Evolutionary conservation across 352 stramenopile species (phyloP).

Genomic region (Phytophthora idaei): DNA sequence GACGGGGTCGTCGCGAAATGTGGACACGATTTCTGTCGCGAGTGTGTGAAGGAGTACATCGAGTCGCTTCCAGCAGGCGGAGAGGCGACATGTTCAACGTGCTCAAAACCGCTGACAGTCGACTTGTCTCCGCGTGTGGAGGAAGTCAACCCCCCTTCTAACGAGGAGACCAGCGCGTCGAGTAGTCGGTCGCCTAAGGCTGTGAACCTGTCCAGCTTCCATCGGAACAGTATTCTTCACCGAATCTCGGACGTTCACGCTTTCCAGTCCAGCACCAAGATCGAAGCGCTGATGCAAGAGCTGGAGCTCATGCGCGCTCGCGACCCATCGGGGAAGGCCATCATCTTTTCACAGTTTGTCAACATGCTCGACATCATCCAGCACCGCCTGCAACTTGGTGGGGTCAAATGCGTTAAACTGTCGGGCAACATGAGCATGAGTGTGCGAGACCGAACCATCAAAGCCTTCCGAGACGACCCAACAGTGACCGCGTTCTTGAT

Average conservation of each 20-base stretch:
- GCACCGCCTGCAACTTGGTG: constrained; percentile 92
- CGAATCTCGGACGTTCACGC: constrained; percentile 63
- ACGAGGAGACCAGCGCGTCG: constrained; percentile 3
- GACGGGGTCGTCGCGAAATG: constrained; percentile 91
- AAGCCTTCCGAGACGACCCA: constrained; percentile 89
- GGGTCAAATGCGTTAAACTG: constrained; percentile 91
- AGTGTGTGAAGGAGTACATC: constrained; percentile 84
- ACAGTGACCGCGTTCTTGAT: constrained; percentile 97
- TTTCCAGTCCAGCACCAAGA: constrained; percentile 95
- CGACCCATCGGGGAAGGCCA: constrained; percentile 96
- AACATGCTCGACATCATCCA: constrained; percentile 99
- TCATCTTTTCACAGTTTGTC: constrained; percentile 99
- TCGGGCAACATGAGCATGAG: constrained; percentile 92
- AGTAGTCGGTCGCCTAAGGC: constrained; percentile 25
- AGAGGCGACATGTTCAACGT: constrained; percentile 74
- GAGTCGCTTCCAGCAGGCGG: constrained; percentile 68
- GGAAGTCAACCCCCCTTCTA: constrained; percentile 18
- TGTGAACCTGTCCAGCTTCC: constrained; percentile 67
- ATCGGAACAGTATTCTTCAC: constrained; percentile 76
- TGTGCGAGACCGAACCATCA: constrained; percentile 80
- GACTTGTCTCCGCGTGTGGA: constrained; percentile 58
- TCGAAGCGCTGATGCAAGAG: constrained; percentile 98
- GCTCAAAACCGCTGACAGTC: constrained; percentile 86
- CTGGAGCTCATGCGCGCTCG: constrained; percentile 93
- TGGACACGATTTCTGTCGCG: constrained; percentile 91